Evolutionary conservation across 257 asterid species (phyloP).

Genomic region (Nicotiana otophora): DNA sequence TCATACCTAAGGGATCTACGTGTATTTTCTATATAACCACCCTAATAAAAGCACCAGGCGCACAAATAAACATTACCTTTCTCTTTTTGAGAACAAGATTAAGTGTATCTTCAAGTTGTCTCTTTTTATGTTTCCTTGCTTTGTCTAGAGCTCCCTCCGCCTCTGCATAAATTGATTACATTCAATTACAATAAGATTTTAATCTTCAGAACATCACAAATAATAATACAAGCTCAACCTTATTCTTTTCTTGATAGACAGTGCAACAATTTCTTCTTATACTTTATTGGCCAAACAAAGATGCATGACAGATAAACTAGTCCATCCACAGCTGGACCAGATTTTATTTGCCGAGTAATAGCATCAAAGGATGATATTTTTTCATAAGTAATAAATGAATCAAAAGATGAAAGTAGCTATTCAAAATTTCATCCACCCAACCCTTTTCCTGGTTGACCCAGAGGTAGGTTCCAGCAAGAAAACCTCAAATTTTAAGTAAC

Average conservation of each 20-base stretch:
- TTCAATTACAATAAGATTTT: background rate
- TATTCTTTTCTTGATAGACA: background rate
- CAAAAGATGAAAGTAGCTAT: background rate
- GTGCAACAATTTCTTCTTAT: background rate
- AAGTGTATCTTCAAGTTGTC: slow-evolving; percentile 96
- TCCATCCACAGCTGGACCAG: background rate
- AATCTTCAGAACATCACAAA: background rate
- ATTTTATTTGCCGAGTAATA: too few relatives aligned
- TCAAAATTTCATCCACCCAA: background rate
- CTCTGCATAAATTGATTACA: slow-evolving; percentile 41
- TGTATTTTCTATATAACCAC: too few relatives aligned
- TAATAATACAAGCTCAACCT: background rate
- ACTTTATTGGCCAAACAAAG: background rate
- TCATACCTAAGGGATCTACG: too few relatives aligned
- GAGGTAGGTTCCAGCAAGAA: background rate
- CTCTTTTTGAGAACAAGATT: slow-evolving; percentile 88
- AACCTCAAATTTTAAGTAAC: background rate
- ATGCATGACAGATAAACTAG: background rate
- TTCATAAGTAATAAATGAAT: background rate
- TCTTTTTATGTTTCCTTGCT: slow-evolving; percentile 97
- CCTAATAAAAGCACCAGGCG: too few relatives aligned
- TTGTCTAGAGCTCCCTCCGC: slow-evolving; percentile 99
- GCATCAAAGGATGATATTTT: background rate
- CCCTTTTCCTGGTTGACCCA: background rate
- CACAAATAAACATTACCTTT: slow-evolving; percentile 43